These are phyloP conservation scores for Claviceps fusiformis DNA, from an alignment of 2,329 filamentous ascomycete genomes.

Conservation along the genomic window DNA sequence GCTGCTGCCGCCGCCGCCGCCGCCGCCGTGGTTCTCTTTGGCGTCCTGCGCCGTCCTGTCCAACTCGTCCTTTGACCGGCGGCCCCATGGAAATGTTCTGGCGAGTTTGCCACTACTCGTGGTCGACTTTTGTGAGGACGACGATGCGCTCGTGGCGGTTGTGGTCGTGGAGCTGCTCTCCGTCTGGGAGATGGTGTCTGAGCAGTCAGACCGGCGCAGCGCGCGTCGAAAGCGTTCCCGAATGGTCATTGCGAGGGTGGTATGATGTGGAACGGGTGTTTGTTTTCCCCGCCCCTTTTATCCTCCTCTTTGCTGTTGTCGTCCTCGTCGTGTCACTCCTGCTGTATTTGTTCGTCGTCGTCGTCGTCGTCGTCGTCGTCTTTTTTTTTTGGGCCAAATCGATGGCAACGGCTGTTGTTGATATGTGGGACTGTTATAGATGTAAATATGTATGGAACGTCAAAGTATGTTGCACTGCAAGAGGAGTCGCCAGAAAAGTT, in stretches of 20 bases:
- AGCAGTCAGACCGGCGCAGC: conserved; percentile 22
- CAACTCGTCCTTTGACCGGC: conserved; percentile 7
- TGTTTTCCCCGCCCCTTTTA: neutral
- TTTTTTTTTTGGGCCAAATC: neutral
- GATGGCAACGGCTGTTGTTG: neutral
- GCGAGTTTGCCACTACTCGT: conserved; percentile 17
- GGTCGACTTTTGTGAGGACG: conserved; percentile 16
- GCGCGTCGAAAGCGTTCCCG: conserved; percentile 28
- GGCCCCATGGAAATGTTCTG: conserved; percentile 19
- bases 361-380: too few species aligned
- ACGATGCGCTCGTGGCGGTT: conserved; percentile 15
- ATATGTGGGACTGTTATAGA: neutral
- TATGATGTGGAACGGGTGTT: neutral
- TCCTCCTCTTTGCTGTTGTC: neutral
- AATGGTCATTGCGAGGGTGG: conserved; percentile 23
- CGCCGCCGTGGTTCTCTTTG: conserved; percentile 4
- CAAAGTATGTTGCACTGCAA: conserved; percentile 2
- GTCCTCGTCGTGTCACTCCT: neutral
- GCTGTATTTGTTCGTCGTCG: too few species aligned
- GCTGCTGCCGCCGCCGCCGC: neutral
- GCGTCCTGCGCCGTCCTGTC: conserved; percentile 7
- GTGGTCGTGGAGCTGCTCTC: conserved; percentile 18
- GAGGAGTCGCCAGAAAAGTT: neutral
- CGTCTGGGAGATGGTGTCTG: conserved; percentile 19
- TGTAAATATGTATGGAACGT: neutral